phyloP scores from a whole-genome alignment of 768 basidiomycete genomes.

The Hemileccinum impolitum region DNA sequence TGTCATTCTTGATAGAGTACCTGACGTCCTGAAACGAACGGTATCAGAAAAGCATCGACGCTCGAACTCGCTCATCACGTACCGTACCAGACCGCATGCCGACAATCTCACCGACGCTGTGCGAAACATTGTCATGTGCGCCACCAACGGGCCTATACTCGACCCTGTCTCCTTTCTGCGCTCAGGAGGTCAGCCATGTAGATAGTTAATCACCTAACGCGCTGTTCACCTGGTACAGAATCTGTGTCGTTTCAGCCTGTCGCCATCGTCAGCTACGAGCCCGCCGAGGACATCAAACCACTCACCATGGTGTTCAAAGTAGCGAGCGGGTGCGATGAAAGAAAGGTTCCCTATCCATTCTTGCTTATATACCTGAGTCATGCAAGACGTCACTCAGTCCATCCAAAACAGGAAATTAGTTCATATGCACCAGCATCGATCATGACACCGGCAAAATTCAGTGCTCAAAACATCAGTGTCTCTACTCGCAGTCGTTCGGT shows the following conservation, averaged over 20 bases:
- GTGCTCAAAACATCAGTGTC: too few species aligned
- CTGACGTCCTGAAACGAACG: slow-evolving; percentile 23
- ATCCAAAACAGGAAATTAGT: slow-evolving; percentile 1
- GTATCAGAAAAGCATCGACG: background rate
- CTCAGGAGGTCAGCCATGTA: background rate
- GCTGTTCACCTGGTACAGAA: slow-evolving; percentile 22
- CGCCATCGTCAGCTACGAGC: slow-evolving; percentile 1
- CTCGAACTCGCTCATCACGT: slow-evolving; percentile 3
- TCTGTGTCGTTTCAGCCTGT: slow-evolving; percentile 18
- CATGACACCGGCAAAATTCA: too few species aligned
- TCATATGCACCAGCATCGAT: too few species aligned
- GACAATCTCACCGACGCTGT: slow-evolving; percentile 36
- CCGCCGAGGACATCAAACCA: background rate
- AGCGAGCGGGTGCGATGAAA: background rate
- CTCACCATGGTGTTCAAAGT: slow-evolving; percentile 12
- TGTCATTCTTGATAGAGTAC: slow-evolving; percentile 41
- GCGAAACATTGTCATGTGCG: slow-evolving; percentile 35
- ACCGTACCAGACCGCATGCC: slow-evolving; percentile 34
- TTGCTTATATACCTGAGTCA: slow-evolving; percentile 21
- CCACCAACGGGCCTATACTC: slow-evolving; percentile 45
- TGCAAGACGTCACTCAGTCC: slow-evolving; percentile 15
- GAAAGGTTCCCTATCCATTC: background rate
- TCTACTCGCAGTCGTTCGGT: too few species aligned
- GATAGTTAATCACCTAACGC: too few species aligned
- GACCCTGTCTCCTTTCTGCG: slow-evolving; percentile 38